These are phyloP conservation scores for Aspergillus egyptiacus DNA, from an alignment of 495 filamentous ascomycete genomes.

Conservation along the genomic window DNA sequence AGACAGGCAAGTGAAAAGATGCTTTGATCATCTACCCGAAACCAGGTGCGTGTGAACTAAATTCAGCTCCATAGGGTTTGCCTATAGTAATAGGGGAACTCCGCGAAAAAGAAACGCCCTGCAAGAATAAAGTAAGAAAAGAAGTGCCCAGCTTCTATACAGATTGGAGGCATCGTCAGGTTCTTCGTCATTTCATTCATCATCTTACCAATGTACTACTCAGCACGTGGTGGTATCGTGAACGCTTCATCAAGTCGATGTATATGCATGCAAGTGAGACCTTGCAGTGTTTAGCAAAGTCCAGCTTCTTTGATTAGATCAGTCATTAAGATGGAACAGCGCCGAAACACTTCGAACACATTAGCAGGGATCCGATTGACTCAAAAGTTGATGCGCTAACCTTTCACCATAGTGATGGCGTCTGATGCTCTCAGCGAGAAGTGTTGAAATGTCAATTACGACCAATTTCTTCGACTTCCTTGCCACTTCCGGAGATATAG, in stretches of 20 bases:
- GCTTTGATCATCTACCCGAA: neutral
- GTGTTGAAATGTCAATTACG: slow-evolving; percentile 77
- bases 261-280: neutral
- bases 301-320: slow-evolving; percentile 10
- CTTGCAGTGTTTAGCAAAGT: neutral
- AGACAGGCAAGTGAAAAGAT: neutral
- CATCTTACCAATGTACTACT: slow-evolving; percentile 17
- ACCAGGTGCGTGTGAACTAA: neutral
- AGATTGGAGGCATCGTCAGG: slow-evolving; percentile 15
- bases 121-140: slow-evolving; percentile 3
- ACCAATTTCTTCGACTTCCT: slow-evolving; percentile 75
- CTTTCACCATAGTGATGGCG: slow-evolving; percentile 87
- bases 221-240: slow-evolving; percentile 6
- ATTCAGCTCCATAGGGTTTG: neutral
- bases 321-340: slow-evolving; percentile 62
- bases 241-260: slow-evolving; percentile 2
- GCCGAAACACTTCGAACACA: slow-evolving; percentile 64
- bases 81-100: slow-evolving; percentile 5
- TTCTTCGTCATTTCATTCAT: slow-evolving; percentile 22
- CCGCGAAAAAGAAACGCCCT: slow-evolving; percentile 4
- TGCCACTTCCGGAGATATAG: slow-evolving; percentile 67
- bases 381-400: slow-evolving; percentile 26
- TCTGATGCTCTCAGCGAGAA: slow-evolving; percentile 87
- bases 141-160: slow-evolving; percentile 8
- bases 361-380: slow-evolving; percentile 13